Percentiles rank a stretch among this genome's conserved stretches.
Conservation (phyloP, 2,329 filamentous ascomycete genomes). For the Zymoseptoria crescenta region DNA sequence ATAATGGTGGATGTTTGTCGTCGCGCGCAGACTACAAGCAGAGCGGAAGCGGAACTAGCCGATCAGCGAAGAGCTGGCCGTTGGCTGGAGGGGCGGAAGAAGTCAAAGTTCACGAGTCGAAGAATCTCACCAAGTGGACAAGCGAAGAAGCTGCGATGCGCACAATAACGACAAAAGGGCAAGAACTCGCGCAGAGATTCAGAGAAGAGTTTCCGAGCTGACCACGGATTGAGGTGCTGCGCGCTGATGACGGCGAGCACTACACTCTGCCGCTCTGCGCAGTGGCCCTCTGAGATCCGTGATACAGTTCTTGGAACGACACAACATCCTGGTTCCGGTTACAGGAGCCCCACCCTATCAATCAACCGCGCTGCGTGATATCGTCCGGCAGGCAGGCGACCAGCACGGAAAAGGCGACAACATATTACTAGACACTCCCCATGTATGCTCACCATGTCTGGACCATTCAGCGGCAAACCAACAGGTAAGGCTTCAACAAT, state of each 20-base stretch:
- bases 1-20: background rate
- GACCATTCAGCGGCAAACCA: background rate
- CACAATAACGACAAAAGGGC: background rate
- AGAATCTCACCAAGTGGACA: no score
- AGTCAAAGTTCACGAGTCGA: no score
- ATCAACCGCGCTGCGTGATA: no score
- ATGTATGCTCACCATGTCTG: background rate
- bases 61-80: background rate
- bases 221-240: no score
- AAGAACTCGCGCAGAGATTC: background rate
- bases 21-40: background rate
- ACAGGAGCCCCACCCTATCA: background rate
- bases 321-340: background rate
- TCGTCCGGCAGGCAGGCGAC: no score
- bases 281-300: background rate
- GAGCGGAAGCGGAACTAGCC: no score
- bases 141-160: no score
- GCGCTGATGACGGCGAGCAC: background rate
- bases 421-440: no score
- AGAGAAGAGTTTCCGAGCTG: background rate
- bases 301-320: background rate
- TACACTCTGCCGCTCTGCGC: no score
- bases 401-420: no score
- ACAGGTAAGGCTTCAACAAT: background rate
- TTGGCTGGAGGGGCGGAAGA: background rate